Evolutionary conservation across 2,329 filamentous ascomycete genomes (phyloP).

Genomic region (Beauveria varroae): DNA sequence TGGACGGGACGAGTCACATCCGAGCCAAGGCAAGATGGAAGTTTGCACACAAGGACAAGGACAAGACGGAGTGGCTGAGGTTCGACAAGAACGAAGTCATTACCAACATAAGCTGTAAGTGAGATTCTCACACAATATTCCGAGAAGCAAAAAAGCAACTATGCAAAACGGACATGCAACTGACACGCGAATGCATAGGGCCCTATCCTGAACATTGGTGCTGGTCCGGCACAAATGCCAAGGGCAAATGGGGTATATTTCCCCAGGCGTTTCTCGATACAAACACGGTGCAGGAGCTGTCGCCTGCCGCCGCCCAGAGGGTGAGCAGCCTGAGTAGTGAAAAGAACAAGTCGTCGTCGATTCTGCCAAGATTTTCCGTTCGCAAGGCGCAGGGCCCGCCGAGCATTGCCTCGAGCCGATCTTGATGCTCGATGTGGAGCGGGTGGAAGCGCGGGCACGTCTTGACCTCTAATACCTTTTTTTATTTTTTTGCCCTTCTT

Average conservation of each 20-base stretch:
- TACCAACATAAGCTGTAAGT: constrained; percentile 54
- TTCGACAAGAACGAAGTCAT: constrained; percentile 62
- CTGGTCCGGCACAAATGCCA: constrained; percentile 46
- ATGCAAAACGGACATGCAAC: background rate
- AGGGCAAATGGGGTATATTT: constrained; percentile 47
- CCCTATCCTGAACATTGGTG: constrained; percentile 45
- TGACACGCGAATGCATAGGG: constrained; percentile 24
- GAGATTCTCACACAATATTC: background rate
- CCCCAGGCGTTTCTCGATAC: constrained; percentile 42
- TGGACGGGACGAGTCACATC: constrained; percentile 38
- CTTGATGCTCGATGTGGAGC: constrained; percentile 14
- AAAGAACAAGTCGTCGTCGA: constrained; percentile 24
- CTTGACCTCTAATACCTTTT: background rate
- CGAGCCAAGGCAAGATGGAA: constrained; percentile 46
- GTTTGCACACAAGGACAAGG: constrained; percentile 36
- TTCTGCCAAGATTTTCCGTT: constrained; percentile 28
- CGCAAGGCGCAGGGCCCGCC: constrained; percentile 18
- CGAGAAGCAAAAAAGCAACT: background rate
- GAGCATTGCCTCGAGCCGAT: constrained; percentile 23
- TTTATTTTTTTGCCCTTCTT: too few species aligned
- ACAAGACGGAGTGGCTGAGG: constrained; percentile 41
- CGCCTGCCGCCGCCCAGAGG: constrained; percentile 20
- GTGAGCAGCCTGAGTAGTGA: constrained; percentile 27
- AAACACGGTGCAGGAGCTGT: constrained; percentile 34
- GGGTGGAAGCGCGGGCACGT: too few species aligned